Conservation (phyloP, 2,329 filamentous ascomycete species). For the Ophiostoma pallidulum region DNA sequence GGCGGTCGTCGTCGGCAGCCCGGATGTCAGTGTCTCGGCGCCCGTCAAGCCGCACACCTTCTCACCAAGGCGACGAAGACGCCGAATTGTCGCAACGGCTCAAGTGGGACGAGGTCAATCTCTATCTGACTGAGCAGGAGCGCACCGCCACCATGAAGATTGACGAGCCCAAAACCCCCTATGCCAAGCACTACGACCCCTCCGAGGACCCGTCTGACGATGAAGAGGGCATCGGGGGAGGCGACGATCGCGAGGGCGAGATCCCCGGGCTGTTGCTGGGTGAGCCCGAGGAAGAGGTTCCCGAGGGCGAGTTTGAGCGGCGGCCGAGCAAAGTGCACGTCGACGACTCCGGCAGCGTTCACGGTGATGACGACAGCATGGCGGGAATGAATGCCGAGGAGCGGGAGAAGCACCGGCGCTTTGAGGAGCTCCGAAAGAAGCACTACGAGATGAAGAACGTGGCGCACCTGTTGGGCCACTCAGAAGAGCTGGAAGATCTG, state of each 20-base stretch:
- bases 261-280: constrained; percentile 89
- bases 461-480: constrained; percentile 73
- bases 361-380: constrained; percentile 45
- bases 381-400: constrained; percentile 59
- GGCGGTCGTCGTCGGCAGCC: constrained; percentile 68
- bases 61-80: constrained; percentile 34
- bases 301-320: constrained; percentile 36
- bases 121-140: constrained; percentile 95
- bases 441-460: constrained; percentile 99
- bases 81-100: constrained; percentile 62
- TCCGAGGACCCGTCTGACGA: constrained; percentile 79
- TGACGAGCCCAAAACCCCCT: constrained; percentile 95
- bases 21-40: constrained; percentile 61
- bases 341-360: constrained; percentile 41
- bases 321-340: constrained; percentile 70
- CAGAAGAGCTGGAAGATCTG: constrained; percentile 54
- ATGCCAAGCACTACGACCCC: constrained; percentile 85
- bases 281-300: constrained; percentile 72
- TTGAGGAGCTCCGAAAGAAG: constrained; percentile 85
- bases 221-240: no score
- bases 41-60: constrained; percentile 47
- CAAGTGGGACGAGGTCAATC: constrained; percentile 97
- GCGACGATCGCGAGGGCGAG: constrained; percentile 63
- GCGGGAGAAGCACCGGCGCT: constrained; percentile 80
- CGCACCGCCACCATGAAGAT: constrained; percentile 98